A percentile compares a stretch with the other conserved stretches of the same genome.
phyloP scores from a whole-genome alignment of 2,329 filamentous ascomycete species.

The Knufia petricola region DNA sequence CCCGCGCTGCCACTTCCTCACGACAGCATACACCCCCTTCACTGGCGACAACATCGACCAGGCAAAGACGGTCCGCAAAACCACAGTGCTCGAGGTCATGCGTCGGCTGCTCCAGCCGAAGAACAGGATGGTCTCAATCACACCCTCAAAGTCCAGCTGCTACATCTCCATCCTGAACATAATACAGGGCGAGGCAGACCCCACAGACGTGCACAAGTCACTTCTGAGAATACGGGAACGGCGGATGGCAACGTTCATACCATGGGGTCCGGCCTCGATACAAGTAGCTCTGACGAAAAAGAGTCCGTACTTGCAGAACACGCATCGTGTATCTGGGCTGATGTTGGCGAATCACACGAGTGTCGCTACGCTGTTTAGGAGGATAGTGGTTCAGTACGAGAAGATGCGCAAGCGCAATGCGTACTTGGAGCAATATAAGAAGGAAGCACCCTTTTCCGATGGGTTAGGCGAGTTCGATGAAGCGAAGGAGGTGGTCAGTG shows the following conservation, averaged over 20 bases:
- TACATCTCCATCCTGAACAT: constrained; percentile 99
- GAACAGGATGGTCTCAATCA: constrained; percentile 97
- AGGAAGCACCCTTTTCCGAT: constrained; percentile 85
- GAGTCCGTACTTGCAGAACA: constrained; percentile 89
- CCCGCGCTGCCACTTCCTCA: constrained; percentile 92
- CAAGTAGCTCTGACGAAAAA: constrained; percentile 95
- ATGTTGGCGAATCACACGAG: constrained; percentile 99
- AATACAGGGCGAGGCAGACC: constrained; percentile 96
- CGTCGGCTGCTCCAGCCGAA: constrained; percentile 88
- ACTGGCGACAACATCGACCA: constrained; percentile 93
- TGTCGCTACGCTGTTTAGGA: constrained; percentile 91
- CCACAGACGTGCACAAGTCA: constrained; percentile 96
- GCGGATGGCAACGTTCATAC: constrained; percentile 88
- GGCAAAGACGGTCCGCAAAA: constrained; percentile 95
- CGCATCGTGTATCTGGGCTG: constrained; percentile 85
- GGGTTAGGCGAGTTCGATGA: constrained; percentile 93
- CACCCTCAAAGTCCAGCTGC: constrained; percentile 91
- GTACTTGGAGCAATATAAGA: constrained; percentile 93
- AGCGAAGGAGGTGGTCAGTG: constrained; percentile 79
- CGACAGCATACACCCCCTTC: constrained; percentile 97
- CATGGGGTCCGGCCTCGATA: constrained; percentile 95
- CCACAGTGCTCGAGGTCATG: constrained; percentile 97
- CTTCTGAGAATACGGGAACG: constrained; percentile 90
- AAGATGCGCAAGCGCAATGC: constrained; percentile 92
- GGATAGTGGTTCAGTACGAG: constrained; percentile 86